phyloP scores from a whole-genome alignment of 768 basidiomycete genomes.

The Leccinum broughii region DNA sequence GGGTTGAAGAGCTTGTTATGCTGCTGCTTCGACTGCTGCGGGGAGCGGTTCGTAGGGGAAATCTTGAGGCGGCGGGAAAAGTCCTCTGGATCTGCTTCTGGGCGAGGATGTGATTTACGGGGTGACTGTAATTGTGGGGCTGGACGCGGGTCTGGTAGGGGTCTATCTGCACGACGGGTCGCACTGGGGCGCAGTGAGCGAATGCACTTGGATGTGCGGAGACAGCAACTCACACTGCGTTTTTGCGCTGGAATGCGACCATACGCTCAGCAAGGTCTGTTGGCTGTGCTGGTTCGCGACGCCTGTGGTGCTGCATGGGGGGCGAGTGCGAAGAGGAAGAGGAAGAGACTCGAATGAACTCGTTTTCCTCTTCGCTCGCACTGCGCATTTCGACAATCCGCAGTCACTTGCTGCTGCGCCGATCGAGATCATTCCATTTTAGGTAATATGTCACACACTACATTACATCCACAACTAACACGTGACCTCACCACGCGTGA shows the following conservation, averaged over 20 bases:
- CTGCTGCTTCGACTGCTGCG: conserved; percentile 36
- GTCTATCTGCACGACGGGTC: conserved; percentile 47
- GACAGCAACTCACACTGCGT: conserved; percentile 48
- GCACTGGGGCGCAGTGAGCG: conserved; percentile 35
- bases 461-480: conserved; percentile 18
- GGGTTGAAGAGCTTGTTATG: conserved; percentile 68
- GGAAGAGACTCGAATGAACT: background rate
- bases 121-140: conserved; percentile 35
- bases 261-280: conserved; percentile 63
- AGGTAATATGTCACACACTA: conserved; percentile 12
- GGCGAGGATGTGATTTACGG: conserved; percentile 37
- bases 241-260: conserved; percentile 64
- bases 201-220: background rate
- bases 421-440: conserved; percentile 34
- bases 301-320: conserved; percentile 37
- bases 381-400: conserved; percentile 31
- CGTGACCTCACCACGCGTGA: conserved; percentile 32
- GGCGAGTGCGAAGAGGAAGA: background rate
- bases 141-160: conserved; percentile 19
- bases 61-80: conserved; percentile 74
- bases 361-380: background rate
- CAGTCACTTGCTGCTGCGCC: conserved; percentile 34
- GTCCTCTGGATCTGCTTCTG: conserved; percentile 66
- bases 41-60: conserved; percentile 48
- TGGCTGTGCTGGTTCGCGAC: conserved; percentile 42